Conservation (phyloP, 2,329 filamentous ascomycete genomes). For the Nakataea oryzae region DNA sequence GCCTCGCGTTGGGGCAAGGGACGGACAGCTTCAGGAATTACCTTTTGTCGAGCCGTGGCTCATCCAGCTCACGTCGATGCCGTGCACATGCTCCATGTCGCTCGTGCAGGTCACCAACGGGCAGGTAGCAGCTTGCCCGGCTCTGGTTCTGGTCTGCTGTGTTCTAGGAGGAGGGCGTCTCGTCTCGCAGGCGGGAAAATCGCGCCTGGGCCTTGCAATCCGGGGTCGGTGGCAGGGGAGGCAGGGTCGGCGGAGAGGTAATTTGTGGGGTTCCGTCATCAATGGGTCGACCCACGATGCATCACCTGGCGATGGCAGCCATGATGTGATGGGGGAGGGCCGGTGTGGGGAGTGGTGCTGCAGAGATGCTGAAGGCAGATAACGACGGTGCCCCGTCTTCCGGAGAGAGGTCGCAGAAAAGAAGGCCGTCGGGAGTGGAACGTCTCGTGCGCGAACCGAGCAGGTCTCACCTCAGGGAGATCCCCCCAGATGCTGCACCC, state of each 20-base stretch:
- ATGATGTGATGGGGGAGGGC: background rate
- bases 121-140: background rate
- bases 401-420: background rate
- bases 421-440: background rate
- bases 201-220: too few species aligned
- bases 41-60: constrained; percentile 73
- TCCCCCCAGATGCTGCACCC: too few species aligned
- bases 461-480: background rate
- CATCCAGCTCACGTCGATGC: constrained; percentile 86
- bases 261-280: constrained; percentile 4
- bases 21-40: constrained; percentile 21
- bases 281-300: background rate
- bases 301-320: background rate
- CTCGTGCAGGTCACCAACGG: background rate
- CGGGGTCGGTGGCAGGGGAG: background rate
- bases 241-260: background rate
- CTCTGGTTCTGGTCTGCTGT: background rate
- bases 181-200: background rate
- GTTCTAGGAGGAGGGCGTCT: background rate
- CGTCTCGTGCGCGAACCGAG: background rate
- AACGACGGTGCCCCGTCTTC: background rate
- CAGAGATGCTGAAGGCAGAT: background rate
- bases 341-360: background rate
- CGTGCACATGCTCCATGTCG: constrained; percentile 68
- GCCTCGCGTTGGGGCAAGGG: background rate